Percentiles rank a stretch among this genome's conserved stretches.
Conservation (phyloP, 768 basidiomycete species). For the Cystoderma amianthinum region DNA sequence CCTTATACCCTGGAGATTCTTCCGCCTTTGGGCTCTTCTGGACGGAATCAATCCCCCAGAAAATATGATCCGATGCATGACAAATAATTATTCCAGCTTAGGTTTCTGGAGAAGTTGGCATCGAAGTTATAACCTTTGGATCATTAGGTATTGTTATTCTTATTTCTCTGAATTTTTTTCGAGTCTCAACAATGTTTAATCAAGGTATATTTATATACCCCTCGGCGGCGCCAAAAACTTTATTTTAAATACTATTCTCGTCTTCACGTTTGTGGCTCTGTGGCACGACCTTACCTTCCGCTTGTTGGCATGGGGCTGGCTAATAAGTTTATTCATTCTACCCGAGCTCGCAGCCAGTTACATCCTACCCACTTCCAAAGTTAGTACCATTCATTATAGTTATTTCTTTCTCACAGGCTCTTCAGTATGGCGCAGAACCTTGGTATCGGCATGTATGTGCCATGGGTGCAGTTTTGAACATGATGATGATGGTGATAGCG, state of each 20-base stretch:
- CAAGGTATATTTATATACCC: constrained; percentile 93
- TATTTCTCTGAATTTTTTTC: not conserved
- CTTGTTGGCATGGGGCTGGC: constrained; percentile 95
- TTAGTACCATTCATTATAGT: constrained; percentile 21
- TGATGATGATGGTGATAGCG: constrained; percentile 84
- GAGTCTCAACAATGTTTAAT: too few species aligned
- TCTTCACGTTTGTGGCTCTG: constrained; percentile 94
- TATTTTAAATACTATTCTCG: constrained; percentile 60
- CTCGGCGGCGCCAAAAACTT: constrained; percentile 62
- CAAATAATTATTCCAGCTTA: constrained; percentile 88
- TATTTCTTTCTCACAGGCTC: not conserved
- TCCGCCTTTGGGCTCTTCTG: constrained; percentile 86
- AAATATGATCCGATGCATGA: constrained; percentile 99
- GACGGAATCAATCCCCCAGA: constrained; percentile 93
- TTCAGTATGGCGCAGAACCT: constrained; percentile 52
- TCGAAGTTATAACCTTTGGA: constrained; percentile 93
- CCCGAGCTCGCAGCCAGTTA: constrained; percentile 70
- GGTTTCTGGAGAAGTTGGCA: constrained; percentile 99
- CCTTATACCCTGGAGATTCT: constrained; percentile 93
- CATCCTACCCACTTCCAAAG: constrained; percentile 59
- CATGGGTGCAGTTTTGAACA: constrained; percentile 74
- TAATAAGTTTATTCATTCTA: constrained; percentile 82
- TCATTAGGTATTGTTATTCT: constrained; percentile 55
- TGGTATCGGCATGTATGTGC: constrained; percentile 92
- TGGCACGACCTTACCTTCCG: constrained; percentile 94